Percentiles rank a stretch among this genome's conserved stretches.
Evolutionary conservation across 2,329 filamentous ascomycete genomes (phyloP).

Genomic region (Exophiala bonariae): DNA sequence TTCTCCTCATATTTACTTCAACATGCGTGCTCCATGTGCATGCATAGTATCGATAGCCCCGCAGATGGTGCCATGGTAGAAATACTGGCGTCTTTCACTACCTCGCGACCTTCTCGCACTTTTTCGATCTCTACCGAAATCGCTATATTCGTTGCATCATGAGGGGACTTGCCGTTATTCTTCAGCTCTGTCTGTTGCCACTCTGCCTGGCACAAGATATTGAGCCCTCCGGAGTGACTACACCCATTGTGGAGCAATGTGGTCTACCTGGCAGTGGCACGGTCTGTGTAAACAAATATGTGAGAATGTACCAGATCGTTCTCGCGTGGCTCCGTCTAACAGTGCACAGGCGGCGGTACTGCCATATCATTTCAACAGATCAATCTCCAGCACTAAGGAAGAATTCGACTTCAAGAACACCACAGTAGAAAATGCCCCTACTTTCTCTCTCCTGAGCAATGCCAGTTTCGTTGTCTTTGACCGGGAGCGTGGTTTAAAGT

Average conservation of each 20-base stretch:
- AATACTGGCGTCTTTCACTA: not conserved
- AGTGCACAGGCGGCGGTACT: conserved; percentile 24
- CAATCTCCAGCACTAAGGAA: conserved; percentile 28
- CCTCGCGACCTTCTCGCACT: not conserved
- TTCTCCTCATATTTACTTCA: not conserved
- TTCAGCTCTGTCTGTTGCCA: conserved; percentile 12
- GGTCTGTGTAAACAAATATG: conserved; percentile 42
- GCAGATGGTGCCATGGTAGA: conserved; percentile 1
- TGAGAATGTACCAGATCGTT: conserved; percentile 15
- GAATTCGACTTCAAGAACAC: conserved; percentile 34
- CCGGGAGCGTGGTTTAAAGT: conserved; percentile 35
- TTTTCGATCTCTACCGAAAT: not conserved
- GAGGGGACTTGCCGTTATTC: conserved; percentile 2
- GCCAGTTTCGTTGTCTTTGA: conserved; percentile 43
- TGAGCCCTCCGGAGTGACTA: conserved; percentile 27
- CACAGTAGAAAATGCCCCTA: conserved; percentile 35
- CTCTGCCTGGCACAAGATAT: conserved; percentile 26
- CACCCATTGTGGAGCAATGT: conserved; percentile 33
- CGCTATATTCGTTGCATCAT: conserved; percentile 2
- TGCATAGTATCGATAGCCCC: not conserved
- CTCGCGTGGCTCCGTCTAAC: not conserved
- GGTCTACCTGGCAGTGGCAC: conserved; percentile 30
- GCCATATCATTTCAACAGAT: conserved; percentile 41
- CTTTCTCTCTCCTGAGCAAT: conserved; percentile 32
- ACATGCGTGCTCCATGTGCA: too few relatives aligned